Base-by-base conservation (phyloP, 2,329 filamentous ascomycete species). In the Thermothelomyces thermophilus region DNA sequence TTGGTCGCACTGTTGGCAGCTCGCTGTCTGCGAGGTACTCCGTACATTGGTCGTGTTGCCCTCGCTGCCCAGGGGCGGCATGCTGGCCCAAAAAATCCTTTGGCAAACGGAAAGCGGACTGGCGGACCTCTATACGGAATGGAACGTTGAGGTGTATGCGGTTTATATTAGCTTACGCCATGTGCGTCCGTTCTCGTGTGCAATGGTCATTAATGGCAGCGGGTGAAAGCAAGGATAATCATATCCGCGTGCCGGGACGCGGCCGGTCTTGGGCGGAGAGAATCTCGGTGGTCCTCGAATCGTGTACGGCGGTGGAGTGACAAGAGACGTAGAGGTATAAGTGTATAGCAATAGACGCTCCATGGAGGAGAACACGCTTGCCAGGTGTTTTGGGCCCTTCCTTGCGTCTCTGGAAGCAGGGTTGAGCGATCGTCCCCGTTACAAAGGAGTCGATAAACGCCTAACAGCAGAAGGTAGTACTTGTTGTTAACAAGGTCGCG, bases 141-240 rank as follows among this genome's bases (percentile, higher is more conserved):
- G 47, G 40, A 46, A 58, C 55, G 48, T 44, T 46, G 50, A 45
- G 46, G 53, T 55, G 50, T 46, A 34, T 16, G 50, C 51, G 33
- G 45, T 22, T 26, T 55, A 59, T 57, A 57, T n/a, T 53, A 51
- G 55, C 54, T 59, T 57, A 58, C 57, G 58, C 56, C 48, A 57
- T 52, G 42, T 30, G 40, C 33, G 44, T 30, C 26, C 48, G 44
- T 22, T 42, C 26, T 28, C 41, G 41, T 43, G 54, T 45, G 26
- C 42, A 50, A 48, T 34, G 49, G n/a, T 49, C 59, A 60, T 58
- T 51, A 48, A 52, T 34, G 39, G 43, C 20, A 44, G 51, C 54
- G 54, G 57, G 51, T 59, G 58, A 52, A 58, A 54, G 55, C 51
- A 49, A 55, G 58, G 57, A 47, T 58, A 60, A 59, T 31, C n/a